A percentile compares a stretch with the other conserved stretches of the same genome.
Evolutionary conservation across 2,329 filamentous ascomycete genomes (phyloP).

Genomic region (Coleophoma eucalyptorum): DNA sequence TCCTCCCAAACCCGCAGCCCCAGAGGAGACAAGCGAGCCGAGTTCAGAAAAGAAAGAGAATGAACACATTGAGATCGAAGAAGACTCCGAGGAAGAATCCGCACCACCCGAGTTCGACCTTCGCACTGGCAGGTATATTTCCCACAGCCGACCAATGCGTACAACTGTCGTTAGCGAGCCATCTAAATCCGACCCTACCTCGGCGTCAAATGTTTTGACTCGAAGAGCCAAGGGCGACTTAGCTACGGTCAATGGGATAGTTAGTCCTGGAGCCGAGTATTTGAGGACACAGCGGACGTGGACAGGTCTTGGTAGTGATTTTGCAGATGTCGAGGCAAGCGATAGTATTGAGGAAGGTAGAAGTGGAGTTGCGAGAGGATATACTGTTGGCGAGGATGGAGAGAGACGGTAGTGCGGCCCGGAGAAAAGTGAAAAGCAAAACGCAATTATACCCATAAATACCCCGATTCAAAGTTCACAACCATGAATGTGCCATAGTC

Average conservation of each 20-base stretch:
- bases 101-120: conserved; percentile 90
- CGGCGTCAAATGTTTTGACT: conserved; percentile 51
- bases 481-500: too few relatives aligned
- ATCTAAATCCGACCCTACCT: conserved; percentile 25
- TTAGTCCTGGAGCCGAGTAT: conserved; percentile 90
- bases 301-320: conserved; percentile 89
- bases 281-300: conserved; percentile 80
- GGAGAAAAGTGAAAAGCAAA: neutral
- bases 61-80: conserved; percentile 26
- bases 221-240: conserved; percentile 66
- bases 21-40: neutral
- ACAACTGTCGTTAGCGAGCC: neutral
- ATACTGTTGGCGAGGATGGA: conserved; percentile 64
- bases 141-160: conserved; percentile 72
- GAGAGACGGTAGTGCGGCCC: conserved; percentile 19
- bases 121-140: conserved; percentile 79
- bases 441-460: neutral
- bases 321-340: conserved; percentile 59
- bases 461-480: too few relatives aligned
- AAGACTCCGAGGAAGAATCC: conserved; percentile 63
- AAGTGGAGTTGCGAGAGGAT: conserved; percentile 84
- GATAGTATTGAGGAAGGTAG: conserved; percentile 82
- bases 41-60: conserved; percentile 6
- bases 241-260: conserved; percentile 75
- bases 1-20: neutral